Base-by-base conservation (phyloP, 1,284 basidiomycete species). In the Papiliotrema nemorosa region DNA sequence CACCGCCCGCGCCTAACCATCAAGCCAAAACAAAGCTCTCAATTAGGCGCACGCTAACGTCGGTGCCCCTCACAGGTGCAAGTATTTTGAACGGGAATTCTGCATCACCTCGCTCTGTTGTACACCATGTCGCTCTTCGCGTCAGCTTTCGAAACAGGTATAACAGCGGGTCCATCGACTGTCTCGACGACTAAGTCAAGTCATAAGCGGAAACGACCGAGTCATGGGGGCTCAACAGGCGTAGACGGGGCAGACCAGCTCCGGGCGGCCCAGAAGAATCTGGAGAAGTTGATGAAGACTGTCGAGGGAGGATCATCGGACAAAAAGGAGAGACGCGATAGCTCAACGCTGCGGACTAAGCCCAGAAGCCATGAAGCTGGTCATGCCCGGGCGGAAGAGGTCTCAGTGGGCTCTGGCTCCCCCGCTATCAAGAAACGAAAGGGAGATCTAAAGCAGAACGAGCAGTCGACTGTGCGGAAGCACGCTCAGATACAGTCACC, bases 231-330 rank as follows among this genome's bases (percentile, higher is more conserved):
- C 16, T 65, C 69, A n/a, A 74, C 53, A 75, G 39, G 14, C 6
- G 25, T 10, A 1, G 26, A 64, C 80, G 29, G 76, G 77, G 50
- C 61, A 21, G 67, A 63, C 33, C 54, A 60, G 48, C 53, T 69
- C 14, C 53, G 60, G 62, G 76, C 58, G 14, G 80, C 82, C 12
- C 79, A 82, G 58, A 76, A 81, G 64, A 90, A 90, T 68, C 70
- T 92, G 41, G 86, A 90, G 64, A 90, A 84, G 69, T 77, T 93
- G 41, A 80, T 91, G 74, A 52, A 66, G 53, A 55, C 42, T 62
- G 59, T 54, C 49, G 53, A 50, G 59, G 55, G 47, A 55, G 54
- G 26, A 52, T 7, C 7, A 31, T 10, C 24, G 12, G 39, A 7
- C 7, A 26, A 18, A 12, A 41, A 41, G 24, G 20, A 9, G 39